Percentiles rank a stretch among this genome's conserved stretches.
Evolutionary conservation across 2,329 filamentous ascomycete species (phyloP).

Genomic region (Xylaria arbuscula): DNA sequence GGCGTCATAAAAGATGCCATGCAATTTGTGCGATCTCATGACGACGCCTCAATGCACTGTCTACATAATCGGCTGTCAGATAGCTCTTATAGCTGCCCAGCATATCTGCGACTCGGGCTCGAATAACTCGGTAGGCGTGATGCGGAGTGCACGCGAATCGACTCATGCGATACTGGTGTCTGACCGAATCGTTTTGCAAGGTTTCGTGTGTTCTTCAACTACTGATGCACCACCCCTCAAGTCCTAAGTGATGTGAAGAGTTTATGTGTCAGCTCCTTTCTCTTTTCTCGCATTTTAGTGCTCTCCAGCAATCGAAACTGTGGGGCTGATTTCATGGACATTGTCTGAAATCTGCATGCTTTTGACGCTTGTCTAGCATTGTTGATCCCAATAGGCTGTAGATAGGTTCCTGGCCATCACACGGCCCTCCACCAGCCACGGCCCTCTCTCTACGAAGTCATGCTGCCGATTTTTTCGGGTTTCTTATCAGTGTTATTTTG

Average conservation of each 20-base stretch:
- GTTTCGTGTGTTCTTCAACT: constrained; percentile 28
- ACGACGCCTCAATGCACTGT: constrained; percentile 8
- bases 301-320: constrained; percentile 12
- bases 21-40: neutral
- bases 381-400: constrained; percentile 38
- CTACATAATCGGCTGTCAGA: constrained; percentile 17
- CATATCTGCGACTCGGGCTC: neutral
- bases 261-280: constrained; percentile 35
- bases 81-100: constrained; percentile 17
- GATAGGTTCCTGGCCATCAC: constrained; percentile 36
- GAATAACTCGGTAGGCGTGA: constrained; percentile 13
- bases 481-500: constrained; percentile 37
- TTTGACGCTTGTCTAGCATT: constrained; percentile 45
- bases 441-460: constrained; percentile 31
- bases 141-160: constrained; percentile 11
- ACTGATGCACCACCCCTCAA: constrained; percentile 29
- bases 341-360: constrained; percentile 35
- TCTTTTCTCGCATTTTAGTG: neutral
- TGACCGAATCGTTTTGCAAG: constrained; percentile 18
- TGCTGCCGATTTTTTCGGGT: constrained; percentile 14
- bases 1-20: constrained; percentile 22
- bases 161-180: constrained; percentile 7
- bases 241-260: constrained; percentile 34
- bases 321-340: constrained; percentile 21
- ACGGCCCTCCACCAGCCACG: constrained; percentile 26